phyloP scores from a whole-genome alignment of 768 basidiomycete genomes.

The Vishniacozyma victoriae region DNA sequence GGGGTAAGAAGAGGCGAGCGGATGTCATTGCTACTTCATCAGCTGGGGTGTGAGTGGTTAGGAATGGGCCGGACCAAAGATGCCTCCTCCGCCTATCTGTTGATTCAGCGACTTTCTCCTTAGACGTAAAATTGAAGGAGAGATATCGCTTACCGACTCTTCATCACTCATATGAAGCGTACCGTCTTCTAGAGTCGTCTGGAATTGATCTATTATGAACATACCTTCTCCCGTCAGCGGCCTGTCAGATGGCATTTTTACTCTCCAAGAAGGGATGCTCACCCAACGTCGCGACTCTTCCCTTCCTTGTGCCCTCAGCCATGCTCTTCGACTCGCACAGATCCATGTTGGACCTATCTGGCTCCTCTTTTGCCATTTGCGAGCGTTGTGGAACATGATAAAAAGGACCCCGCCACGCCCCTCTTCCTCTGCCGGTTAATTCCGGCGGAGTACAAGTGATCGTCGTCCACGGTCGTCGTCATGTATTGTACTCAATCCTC shows the following conservation, averaged over 20 bases:
- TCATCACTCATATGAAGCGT: too few species aligned
- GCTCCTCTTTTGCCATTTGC: too few species aligned
- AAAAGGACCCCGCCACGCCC: too few species aligned
- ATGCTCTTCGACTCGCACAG: too few species aligned
- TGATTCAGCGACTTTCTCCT: constrained; percentile 1
- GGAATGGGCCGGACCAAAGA: constrained; percentile 21
- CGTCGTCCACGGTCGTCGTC: too few species aligned
- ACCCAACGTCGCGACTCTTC: constrained; percentile 6
- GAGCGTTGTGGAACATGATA: too few species aligned
- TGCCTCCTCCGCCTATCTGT: constrained; percentile 40
- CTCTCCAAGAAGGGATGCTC: background rate
- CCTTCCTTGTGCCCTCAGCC: background rate
- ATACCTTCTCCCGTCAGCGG: too few species aligned
- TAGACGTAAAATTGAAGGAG: background rate
- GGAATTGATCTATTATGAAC: constrained; percentile 42
- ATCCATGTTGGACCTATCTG: too few species aligned
- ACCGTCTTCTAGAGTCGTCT: too few species aligned
- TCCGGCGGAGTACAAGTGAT: too few species aligned
- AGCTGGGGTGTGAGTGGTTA: background rate
- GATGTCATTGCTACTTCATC: constrained; percentile 26
- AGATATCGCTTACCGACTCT: constrained; percentile 15
- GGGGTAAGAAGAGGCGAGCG: constrained; percentile 32
- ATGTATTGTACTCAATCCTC: too few species aligned
- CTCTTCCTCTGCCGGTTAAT: too few species aligned
- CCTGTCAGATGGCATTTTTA: background rate